Base-by-base conservation (phyloP, 768 basidiomycete species). In the Lentinula sp. region DNA sequence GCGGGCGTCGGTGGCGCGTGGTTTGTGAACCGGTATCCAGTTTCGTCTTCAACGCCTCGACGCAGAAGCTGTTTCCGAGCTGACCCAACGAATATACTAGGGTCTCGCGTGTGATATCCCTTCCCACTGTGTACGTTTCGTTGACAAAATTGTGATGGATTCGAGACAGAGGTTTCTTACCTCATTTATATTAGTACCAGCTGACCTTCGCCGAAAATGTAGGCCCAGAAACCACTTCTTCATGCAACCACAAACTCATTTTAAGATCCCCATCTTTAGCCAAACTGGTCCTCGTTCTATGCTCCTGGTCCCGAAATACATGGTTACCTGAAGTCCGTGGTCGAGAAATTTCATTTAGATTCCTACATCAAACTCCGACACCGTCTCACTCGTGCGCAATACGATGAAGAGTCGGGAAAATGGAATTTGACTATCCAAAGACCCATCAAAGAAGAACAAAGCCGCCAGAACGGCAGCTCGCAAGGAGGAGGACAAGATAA, bases 61-160 rank as follows among this genome's bases (percentile, higher is more conserved):
- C 28, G n/a, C 28, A 45, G 6, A 34, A 46, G 49, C 42, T 7
- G 16, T 45, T 28, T 48, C 45, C n/a, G 37, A 16, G 7, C 57
- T 34, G n/a, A 61, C 60, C 13, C 28, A 32, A 15, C 60, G 61
- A 11, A 35, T 56, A 32, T 21, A 28, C 21, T 7, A 83, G 75
- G 84, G 84, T 8, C 67, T 85, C 9, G 78, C 81, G n/a, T 87
- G 86, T 64, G 86, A 86, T 65, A 78, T 86, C 21, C 84, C 84
- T 10, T 76, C 84, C 1, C 83, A 84, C 61, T 76, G 74, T 42
- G 84, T 84, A 18, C 64, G 62, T 62, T 54, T 58, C 16, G 2
- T 67, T 18, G n/a, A 45, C 13, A 28, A 1, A 53, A 53, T 16
- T 39, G 61, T n/a, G 15, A 51, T 5, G n/a, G 34, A 39, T 18